Evolutionary conservation across 345 rosid species (phyloP), one percentile per base, ranked within the genome.

Genomic region (Citrus mangshanensis): DNA sequence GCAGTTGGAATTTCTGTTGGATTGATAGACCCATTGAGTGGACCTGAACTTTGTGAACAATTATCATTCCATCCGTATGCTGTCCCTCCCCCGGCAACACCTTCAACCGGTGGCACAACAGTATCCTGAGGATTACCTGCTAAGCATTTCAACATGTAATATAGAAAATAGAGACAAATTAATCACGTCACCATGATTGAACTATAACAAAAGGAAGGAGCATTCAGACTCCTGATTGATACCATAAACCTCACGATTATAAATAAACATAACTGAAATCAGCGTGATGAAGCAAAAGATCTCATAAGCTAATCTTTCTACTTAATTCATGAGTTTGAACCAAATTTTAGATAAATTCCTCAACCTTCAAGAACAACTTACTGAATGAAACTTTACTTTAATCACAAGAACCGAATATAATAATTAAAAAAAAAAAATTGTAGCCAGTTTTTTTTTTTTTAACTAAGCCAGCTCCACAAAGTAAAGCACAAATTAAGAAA

Each of bases 1-100:
- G 92, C 75, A 58, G 97, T 91, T 25, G 88, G 91, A 83, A 90
- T 86, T 77, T 86, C 93, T 22, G 89, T 13, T 1, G 95, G 97
- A 77, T 93, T 89, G 9, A 86, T 80, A 32, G 89, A 88, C 55
- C 85, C 92, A 82, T 82, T 90, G 49, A 85, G 85, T 6, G 80
- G 72, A 62, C 73, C 84, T 38, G 89, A 82, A 78, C 73, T 63
- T 21, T 67, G 80, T 24, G 85, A 34, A 28, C 86, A 82, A 65
- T 88, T 92, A 73, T 93, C 98, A 74, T 79, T 88, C 94, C 97
- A 95, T 72, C 99, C 99, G 80, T 95, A 95, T 30, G 99, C 89
- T 54, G 99, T 95, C 28, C 99, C 98, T 83, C 99, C 99, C 56
- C 99, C 99, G 62, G 99, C 95, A 58, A 95, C 94, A n/a, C 99